Percentiles rank a stretch among this genome's conserved stretches.
Evolutionary conservation across 2,329 filamentous ascomycete genomes (phyloP).

Genomic region (Stachybotrys chartarum): DNA sequence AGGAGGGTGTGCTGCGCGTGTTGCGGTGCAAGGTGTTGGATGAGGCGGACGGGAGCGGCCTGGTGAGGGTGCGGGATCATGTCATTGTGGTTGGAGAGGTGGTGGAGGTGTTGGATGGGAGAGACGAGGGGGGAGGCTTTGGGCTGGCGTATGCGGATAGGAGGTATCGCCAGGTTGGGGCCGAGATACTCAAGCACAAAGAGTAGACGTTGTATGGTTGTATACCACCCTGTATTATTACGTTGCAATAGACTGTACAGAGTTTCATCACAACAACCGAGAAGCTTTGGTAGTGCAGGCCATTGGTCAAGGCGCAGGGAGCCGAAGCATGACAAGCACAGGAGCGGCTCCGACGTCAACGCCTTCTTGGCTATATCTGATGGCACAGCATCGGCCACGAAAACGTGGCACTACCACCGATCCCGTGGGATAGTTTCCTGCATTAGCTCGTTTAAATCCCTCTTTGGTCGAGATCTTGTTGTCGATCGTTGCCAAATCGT

Average conservation of each 20-base stretch:
- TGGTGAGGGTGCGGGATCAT: constrained; percentile 43
- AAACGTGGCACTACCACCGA: no score
- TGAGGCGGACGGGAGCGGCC: constrained; percentile 29
- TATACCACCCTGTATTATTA: neutral
- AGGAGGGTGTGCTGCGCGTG: constrained; percentile 46
- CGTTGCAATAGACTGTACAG: neutral
- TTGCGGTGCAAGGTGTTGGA: constrained; percentile 33
- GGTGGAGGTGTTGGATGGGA: constrained; percentile 31
- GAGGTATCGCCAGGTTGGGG: constrained; percentile 36
- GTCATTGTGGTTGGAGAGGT: constrained; percentile 47
- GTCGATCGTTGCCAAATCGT: no score
- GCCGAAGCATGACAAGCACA: no score
- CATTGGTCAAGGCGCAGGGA: no score
- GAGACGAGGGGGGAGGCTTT: constrained; percentile 24
- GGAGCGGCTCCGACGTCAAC: no score
- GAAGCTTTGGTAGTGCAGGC: neutral
- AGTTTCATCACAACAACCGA: neutral
- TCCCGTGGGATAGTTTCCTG: no score
- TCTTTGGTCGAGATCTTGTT: no score
- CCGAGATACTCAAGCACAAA: constrained; percentile 18
- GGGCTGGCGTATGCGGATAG: constrained; percentile 43
- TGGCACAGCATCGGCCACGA: no score
- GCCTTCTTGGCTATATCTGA: no score
- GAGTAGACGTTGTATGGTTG: neutral
- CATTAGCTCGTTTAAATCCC: no score